phyloP scores from a whole-genome alignment of 2,329 filamentous ascomycete species.

The Diaporthe amygdali region DNA sequence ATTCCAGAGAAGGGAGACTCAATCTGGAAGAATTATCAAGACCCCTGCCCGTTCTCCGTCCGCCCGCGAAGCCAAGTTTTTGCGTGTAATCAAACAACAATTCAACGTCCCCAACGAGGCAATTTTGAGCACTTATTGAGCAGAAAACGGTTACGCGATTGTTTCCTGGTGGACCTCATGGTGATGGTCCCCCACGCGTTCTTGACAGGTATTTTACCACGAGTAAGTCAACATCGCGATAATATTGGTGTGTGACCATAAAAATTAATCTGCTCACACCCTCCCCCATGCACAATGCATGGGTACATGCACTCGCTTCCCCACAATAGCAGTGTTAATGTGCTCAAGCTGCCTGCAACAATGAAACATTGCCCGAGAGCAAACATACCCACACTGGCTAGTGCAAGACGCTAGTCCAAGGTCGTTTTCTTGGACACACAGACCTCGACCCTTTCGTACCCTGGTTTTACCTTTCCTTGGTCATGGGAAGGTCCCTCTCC shows the following conservation, averaged over 20 bases:
- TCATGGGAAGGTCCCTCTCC: neutral
- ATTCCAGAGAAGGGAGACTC: no score
- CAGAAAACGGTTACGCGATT: neutral
- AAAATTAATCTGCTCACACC: slow-evolving; percentile 5
- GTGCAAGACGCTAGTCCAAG: neutral
- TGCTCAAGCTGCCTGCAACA: neutral
- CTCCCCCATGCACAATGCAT: neutral
- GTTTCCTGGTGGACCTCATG: neutral
- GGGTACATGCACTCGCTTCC: neutral
- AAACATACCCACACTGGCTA: neutral
- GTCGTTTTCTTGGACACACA: slow-evolving; percentile 2
- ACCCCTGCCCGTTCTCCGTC: no score
- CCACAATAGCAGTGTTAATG: neutral
- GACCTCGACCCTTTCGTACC: neutral
- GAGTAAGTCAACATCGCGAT: neutral
- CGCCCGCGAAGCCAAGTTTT: neutral
- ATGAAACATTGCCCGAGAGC: neutral
- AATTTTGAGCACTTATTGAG: slow-evolving; percentile 1
- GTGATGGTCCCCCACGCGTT: neutral
- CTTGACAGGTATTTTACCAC: neutral
- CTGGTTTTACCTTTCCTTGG: neutral
- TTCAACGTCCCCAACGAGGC: neutral
- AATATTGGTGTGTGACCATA: neutral
- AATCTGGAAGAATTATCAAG: neutral
- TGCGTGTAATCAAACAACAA: neutral